Evolutionary conservation across 208 protist genomes (phyloP).

Genomic region (Leishmania lainsoni): DNA sequence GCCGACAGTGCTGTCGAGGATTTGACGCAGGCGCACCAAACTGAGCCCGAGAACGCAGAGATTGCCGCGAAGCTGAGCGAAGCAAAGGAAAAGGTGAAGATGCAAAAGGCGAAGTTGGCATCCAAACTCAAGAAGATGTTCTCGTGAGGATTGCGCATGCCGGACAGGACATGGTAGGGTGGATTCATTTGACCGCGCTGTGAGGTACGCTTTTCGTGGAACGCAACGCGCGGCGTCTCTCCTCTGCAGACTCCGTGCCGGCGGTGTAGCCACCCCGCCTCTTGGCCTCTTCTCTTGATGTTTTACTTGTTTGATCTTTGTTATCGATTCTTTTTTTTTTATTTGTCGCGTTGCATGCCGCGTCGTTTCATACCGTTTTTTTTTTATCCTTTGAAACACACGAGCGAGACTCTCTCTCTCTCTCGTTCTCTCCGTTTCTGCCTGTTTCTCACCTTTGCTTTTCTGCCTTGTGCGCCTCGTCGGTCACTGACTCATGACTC

Average conservation of each 20-base stretch:
- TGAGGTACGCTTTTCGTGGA: conserved; percentile 14
- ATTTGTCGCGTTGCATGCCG: background rate
- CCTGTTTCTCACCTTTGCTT: conserved; percentile 3
- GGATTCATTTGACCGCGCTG: background rate
- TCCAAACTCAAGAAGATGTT: conserved; percentile 91
- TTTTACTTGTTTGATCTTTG: background rate
- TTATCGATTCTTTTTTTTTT: no score
- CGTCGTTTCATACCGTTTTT: conserved; percentile 4
- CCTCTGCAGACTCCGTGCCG: background rate
- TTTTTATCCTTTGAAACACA: conserved; percentile 7
- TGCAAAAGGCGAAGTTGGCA: conserved; percentile 80
- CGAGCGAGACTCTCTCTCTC: conserved; percentile 3
- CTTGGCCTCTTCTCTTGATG: background rate
- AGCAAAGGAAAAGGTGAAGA: conserved; percentile 76
- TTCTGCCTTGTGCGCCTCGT: background rate
- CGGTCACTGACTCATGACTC: background rate
- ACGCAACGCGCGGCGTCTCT: conserved; percentile 4
- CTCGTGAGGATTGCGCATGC: conserved; percentile 30
- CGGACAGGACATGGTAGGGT: background rate
- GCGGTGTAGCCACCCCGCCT: background rate
- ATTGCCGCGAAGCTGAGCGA: conserved; percentile 71
- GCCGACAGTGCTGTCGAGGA: conserved; percentile 72
- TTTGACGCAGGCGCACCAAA: conserved; percentile 49
- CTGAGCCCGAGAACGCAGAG: conserved; percentile 80
- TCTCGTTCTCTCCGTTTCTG: conserved; percentile 14